Evolutionary conservation across 1,139 yeast genomes (phyloP), one percentile per base, ranked within the genome.

Genomic region (Nakaseomyces uthaithaninus): DNA sequence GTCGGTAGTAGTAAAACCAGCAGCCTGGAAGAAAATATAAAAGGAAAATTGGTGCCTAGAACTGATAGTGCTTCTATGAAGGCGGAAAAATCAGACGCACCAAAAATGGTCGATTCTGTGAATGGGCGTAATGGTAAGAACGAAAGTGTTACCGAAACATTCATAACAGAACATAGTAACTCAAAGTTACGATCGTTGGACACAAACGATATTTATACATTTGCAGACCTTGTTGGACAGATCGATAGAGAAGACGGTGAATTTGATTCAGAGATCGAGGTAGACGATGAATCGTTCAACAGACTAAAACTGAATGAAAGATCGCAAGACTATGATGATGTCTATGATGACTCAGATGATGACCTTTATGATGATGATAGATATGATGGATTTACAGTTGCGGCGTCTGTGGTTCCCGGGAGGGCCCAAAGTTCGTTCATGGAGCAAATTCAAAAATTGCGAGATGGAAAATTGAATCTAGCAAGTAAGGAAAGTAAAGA

Each of bases 121-220:
- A 38, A 18, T 11, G 8, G 8, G 11, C 36, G 17, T 17, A 9
- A 22, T 3, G 27, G 31, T 28, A 37, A 31, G 14, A 41, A 33
- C 5, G 31, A 40, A 23, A 36, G 16, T 20, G 39, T 38, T n/a
- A n/a, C n/a, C n/a, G n/a, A n/a, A n/a, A n/a, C n/a, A n/a, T n/a
- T n/a, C n/a, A n/a, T n/a, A n/a, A n/a, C n/a, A n/a, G 3, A 5
- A 34, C 4, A 6, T 14, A 6, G n/a, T n/a, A 24, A 23, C 10
- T 2, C 3, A 9, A 17, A 23, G 11, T 16, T 36, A 16, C 14
- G 26, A 4, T 5, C 14, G 11, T 19, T 77, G 8, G 68, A 64
- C 43, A 67, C 72, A 0, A 69, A 73, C 6, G 82, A 79, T 44
- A 66, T 80, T 28, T 59, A 59, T 39, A 53, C 62, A 1, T 56